Conservation (phyloP, 2,329 filamentous ascomycete species). For the Claviceps africana region DNA sequence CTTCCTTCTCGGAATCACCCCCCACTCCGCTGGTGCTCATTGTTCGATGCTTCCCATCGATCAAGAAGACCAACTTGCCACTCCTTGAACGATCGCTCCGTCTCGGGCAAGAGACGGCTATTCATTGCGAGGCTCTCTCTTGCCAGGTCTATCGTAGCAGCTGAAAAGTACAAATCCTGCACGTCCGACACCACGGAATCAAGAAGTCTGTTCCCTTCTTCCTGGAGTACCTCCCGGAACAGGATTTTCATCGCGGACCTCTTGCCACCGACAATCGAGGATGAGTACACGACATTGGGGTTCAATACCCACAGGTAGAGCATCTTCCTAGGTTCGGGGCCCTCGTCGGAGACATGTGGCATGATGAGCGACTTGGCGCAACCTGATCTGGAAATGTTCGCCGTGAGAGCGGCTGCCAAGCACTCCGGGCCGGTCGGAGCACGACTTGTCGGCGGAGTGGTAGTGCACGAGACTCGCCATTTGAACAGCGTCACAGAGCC, state of each 20-base stretch:
- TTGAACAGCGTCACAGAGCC: conserved; percentile 40
- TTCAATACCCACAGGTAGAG: conserved; percentile 44
- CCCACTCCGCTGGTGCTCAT: neutral
- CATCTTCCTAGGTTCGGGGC: conserved; percentile 9
- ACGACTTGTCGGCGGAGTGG: conserved; percentile 11
- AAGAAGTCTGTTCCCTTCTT: conserved; percentile 33
- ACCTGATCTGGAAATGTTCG: conserved; percentile 40
- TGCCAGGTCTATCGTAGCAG: conserved; percentile 32
- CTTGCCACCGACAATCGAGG: conserved; percentile 19
- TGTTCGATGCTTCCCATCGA: conserved; percentile 15
- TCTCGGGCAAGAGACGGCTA: conserved; percentile 36
- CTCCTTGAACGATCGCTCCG: conserved; percentile 44
- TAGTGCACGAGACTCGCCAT: conserved; percentile 37
- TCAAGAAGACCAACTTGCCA: conserved; percentile 54
- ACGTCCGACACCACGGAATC: conserved; percentile 40
- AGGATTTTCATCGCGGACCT: conserved; percentile 38
- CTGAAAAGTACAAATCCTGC: conserved; percentile 44
- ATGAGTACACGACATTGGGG: conserved; percentile 37
- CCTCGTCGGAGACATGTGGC: conserved; percentile 14
- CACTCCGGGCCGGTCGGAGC: conserved; percentile 33
- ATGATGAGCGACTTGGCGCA: conserved; percentile 42
- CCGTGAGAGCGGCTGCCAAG: conserved; percentile 36
- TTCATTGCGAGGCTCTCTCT: conserved; percentile 30
- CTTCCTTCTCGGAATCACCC: too few species aligned
- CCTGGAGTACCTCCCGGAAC: conserved; percentile 28